Conservation (phyloP, 345 rosid species). For the Clausena lansium region DNA sequence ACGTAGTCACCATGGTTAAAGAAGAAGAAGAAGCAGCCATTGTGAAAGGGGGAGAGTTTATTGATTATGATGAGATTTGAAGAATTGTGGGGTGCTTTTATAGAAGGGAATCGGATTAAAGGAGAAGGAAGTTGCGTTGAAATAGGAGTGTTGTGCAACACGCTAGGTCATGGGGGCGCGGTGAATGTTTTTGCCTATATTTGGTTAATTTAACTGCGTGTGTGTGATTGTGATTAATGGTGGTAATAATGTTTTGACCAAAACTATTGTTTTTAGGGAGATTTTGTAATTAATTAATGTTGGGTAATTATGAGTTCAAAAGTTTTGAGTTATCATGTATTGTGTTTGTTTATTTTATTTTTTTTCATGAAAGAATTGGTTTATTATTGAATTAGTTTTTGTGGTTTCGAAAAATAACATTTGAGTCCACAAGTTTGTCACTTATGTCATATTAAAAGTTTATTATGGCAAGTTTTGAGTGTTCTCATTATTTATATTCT, state of each 20-base stretch:
- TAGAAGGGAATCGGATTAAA: neutral
- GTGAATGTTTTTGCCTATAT: neutral
- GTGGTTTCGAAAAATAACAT: too few relatives aligned
- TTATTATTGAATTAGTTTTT: too few relatives aligned
- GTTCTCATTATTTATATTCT: too few relatives aligned
- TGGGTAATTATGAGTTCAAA: neutral
- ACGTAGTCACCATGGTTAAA: neutral
- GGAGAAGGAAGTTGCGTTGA: conserved; percentile 19
- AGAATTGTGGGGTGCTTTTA: neutral
- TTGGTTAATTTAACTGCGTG: neutral
- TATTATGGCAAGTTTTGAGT: too few relatives aligned
- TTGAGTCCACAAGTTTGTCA: too few relatives aligned
- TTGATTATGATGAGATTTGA: neutral
- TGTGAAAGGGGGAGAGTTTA: neutral
- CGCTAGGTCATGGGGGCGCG: neutral
- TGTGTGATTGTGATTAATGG: neutral
- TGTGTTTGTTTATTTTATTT: too few relatives aligned
- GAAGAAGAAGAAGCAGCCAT: neutral
- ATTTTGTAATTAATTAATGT: neutral
- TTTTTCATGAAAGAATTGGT: too few relatives aligned
- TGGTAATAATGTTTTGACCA: neutral
- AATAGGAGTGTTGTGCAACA: conserved; percentile 14
- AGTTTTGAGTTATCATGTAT: too few relatives aligned
- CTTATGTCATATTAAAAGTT: too few relatives aligned
- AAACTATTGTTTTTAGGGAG: neutral